Percentiles rank a stretch among this genome's conserved stretches.
Evolutionary conservation across 768 basidiomycete genomes (phyloP).

Genomic region (Sutorius australiensis): DNA sequence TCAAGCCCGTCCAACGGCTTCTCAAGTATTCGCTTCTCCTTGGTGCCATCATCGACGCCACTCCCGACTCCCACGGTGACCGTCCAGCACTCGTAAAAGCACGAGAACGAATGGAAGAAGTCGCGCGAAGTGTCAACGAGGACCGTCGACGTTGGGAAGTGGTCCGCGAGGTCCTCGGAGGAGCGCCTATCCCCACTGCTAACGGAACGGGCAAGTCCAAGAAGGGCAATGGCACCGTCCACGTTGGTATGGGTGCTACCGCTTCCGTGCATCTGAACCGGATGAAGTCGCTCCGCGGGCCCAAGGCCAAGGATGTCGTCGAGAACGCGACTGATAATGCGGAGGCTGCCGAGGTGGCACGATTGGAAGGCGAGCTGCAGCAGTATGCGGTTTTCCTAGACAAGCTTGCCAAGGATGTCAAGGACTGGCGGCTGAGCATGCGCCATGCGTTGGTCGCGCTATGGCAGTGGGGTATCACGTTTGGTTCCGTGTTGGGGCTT

Average conservation of each 20-base stretch:
- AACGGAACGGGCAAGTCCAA: slow-evolving; percentile 39
- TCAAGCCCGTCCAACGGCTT: slow-evolving; percentile 95
- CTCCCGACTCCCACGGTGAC: slow-evolving; percentile 65
- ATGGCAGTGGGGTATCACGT: slow-evolving; percentile 58
- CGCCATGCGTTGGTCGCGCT: slow-evolving; percentile 47
- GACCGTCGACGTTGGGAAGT: slow-evolving; percentile 73
- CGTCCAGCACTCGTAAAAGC: slow-evolving; percentile 36
- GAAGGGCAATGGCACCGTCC: slow-evolving; percentile 38
- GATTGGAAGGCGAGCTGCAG: slow-evolving; percentile 54
- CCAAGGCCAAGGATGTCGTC: slow-evolving; percentile 30
- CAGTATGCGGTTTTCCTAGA: slow-evolving; percentile 55
- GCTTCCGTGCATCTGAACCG: slow-evolving; percentile 56
- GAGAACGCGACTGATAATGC: slow-evolving; percentile 32
- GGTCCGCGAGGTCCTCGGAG: slow-evolving; percentile 66
- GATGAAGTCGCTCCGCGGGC: slow-evolving; percentile 50
- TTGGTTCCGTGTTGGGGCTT: slow-evolving; percentile 66
- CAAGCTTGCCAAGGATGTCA: slow-evolving; percentile 56
- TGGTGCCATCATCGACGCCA: slow-evolving; percentile 68
- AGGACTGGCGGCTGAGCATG: slow-evolving; percentile 60
- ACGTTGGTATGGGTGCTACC: slow-evolving; percentile 43
- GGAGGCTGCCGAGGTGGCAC: slow-evolving; percentile 51
- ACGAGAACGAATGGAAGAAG: slow-evolving; percentile 56
- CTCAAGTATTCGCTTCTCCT: slow-evolving; percentile 93
- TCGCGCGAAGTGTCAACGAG: slow-evolving; percentile 76
- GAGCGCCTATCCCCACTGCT: slow-evolving; percentile 33